Base-by-base conservation (phyloP, 208 protist genomes). In the Vickermania spadyakhi region DNA sequence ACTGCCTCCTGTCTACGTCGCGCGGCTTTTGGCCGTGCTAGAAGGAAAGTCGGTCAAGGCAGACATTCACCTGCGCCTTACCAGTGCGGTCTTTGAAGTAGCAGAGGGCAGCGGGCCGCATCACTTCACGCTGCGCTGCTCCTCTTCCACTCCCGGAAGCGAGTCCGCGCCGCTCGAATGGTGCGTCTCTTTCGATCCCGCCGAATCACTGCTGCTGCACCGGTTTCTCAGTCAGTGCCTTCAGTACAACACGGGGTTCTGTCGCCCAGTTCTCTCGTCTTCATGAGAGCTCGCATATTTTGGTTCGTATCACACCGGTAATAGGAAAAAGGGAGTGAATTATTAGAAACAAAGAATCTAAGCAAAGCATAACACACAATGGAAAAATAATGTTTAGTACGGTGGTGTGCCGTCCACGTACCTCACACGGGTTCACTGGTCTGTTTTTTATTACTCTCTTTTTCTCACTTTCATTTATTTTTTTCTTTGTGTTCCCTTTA, bases 151-250 rank as follows among this genome's bases (percentile, higher is more conserved):
- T 25, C 74, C 75, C 28, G 73, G 84, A 75, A 68, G 67, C 51
- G 68, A 86, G 65, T 60, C 60, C 7, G 50, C 85, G 31, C 78
- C 70, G 52, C 70, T 91, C 36, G 77, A 86, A 53, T 93, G 86
- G 86, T 60, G 52, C 14, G 83, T 86, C 18, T 57, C 75, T 7
- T 64, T 93, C 56, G 81, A 93, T 49, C 53, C 73, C 0, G 86
- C 86, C 7, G 82, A 88, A 70, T 88, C 86, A 2, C 68, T 93
- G 14, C 90, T 93, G 86, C 70, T 93, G 13, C 81, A 93, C 53
- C 86, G 86, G 45, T 93, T 93, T 54, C 72, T 93, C 4, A 72
- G 81, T 1, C 82, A 91, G 68, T 74, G 82, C 4, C 79, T 93
- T 45, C 77, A 90, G 50, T 84, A 84, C 70, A 90, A 93, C 75